These are phyloP conservation scores for Suillus subalutaceus DNA, from an alignment of 768 basidiomycete genomes.

Conservation along the genomic window DNA sequence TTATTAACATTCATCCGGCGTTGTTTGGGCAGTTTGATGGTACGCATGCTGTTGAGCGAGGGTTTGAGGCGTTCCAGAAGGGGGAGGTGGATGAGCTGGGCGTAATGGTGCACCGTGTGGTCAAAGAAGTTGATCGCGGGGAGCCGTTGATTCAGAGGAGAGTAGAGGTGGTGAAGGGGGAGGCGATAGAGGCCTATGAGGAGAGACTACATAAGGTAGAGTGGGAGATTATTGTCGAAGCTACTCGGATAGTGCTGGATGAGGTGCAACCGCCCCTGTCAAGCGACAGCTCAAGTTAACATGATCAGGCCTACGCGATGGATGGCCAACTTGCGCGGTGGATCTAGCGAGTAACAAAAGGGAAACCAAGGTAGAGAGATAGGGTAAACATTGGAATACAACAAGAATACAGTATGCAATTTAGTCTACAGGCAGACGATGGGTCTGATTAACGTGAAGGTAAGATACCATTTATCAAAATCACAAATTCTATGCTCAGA, in stretches of 20 bases:
- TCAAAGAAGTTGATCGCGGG: slow-evolving; percentile 92
- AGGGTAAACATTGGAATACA: background rate
- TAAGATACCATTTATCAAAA: background rate
- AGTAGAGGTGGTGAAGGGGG: slow-evolving; percentile 72
- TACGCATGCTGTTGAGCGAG: slow-evolving; percentile 86
- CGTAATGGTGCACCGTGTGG: slow-evolving; percentile 92
- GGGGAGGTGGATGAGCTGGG: slow-evolving; percentile 82
- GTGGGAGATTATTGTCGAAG: slow-evolving; percentile 91
- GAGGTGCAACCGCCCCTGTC: slow-evolving; percentile 40
- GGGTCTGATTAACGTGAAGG: slow-evolving; percentile 12
- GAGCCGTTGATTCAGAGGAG: slow-evolving; percentile 83
- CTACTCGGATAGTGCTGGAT: slow-evolving; percentile 69
- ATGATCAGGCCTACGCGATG: background rate
- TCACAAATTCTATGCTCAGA: slow-evolving; percentile 18
- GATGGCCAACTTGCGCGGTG: background rate
- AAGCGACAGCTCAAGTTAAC: slow-evolving; percentile 6
- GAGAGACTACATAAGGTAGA: slow-evolving; percentile 79
- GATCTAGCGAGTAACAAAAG: background rate
- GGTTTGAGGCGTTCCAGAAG: slow-evolving; percentile 84
- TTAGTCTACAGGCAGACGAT: slow-evolving; percentile 19
- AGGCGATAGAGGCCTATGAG: slow-evolving; percentile 73
- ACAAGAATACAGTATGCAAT: background rate
- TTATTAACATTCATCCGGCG: slow-evolving; percentile 97
- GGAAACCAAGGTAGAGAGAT: background rate
- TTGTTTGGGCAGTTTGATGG: slow-evolving; percentile 97